Evolutionary conservation across 2,329 filamentous ascomycete genomes (phyloP).

Genomic region (Colletotrichum kahawae): DNA sequence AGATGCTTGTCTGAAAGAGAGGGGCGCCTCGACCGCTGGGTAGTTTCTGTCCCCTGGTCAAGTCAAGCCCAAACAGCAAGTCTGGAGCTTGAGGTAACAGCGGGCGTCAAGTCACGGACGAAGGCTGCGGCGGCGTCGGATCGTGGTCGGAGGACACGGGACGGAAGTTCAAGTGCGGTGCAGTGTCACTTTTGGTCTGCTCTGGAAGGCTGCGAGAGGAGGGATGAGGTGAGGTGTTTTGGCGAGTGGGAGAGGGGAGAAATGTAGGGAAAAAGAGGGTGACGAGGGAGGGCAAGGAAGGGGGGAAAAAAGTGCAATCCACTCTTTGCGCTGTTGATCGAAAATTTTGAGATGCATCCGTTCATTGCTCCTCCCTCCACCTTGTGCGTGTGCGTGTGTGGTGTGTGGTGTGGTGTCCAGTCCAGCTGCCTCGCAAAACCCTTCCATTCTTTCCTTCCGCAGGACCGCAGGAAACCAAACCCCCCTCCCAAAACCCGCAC

Average conservation of each 20-base stretch:
- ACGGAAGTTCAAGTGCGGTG: not conserved
- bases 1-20: slow-evolving; percentile 13
- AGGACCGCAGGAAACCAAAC: not conserved
- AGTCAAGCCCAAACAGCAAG: not conserved
- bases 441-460: not conserved
- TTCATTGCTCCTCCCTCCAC: not conserved
- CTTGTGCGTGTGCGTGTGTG: not conserved
- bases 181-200: not conserved
- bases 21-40: not conserved
- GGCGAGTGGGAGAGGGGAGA: not conserved
- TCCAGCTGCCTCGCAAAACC: not conserved
- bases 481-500: not conserved
- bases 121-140: not conserved
- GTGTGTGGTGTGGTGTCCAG: not conserved
- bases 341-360: slow-evolving; percentile 19
- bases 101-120: slow-evolving; percentile 1
- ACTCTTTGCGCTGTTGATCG: slow-evolving; percentile 10
- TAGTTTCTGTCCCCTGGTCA: not conserved
- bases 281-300: not conserved
- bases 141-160: not conserved
- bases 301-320: not conserved
- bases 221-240: not conserved
- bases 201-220: not conserved
- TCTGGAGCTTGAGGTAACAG: not conserved
- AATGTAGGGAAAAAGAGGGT: not conserved